Evolutionary conservation across 768 basidiomycete species (phyloP).

Genomic region (Pulveroboletus frians): DNA sequence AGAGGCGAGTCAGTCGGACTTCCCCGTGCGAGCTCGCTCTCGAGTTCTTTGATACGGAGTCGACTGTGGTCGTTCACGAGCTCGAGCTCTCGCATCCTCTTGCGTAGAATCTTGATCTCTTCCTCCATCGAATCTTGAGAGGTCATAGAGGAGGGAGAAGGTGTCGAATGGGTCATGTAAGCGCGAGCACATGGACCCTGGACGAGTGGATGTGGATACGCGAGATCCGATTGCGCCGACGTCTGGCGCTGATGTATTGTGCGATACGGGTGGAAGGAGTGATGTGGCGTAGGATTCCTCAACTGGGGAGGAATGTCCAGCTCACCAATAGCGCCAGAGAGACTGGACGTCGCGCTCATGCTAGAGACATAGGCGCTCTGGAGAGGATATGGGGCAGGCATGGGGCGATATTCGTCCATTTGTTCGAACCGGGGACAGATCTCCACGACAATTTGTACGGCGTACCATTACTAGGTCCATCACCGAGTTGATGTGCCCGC

Average conservation of each 20-base stretch:
- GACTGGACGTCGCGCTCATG: constrained; percentile 42
- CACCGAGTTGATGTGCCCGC: constrained; percentile 18
- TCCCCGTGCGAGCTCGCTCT: constrained; percentile 37
- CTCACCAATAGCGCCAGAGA: constrained; percentile 64
- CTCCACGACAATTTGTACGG: constrained; percentile 28
- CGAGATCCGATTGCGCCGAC: constrained; percentile 18
- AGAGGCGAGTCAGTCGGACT: constrained; percentile 23
- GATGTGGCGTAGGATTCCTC: constrained; percentile 27
- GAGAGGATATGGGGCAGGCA: constrained; percentile 29
- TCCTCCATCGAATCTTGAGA: constrained; percentile 34
- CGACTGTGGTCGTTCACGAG: constrained; percentile 49
- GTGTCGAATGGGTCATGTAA: constrained; percentile 14
- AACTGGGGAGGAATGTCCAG: constrained; percentile 35
- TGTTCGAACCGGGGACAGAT: constrained; percentile 35
- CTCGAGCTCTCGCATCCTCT: constrained; percentile 60
- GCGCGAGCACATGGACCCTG: constrained; percentile 17
- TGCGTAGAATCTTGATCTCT: constrained; percentile 53
- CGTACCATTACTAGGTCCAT: constrained; percentile 23
- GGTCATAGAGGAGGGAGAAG: constrained; percentile 12
- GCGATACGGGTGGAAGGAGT: constrained; percentile 25
- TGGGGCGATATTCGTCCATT: constrained; percentile 36
- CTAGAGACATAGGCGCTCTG: constrained; percentile 37
- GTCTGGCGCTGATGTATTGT: constrained; percentile 22
- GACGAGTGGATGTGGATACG: constrained; percentile 14
- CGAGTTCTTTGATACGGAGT: constrained; percentile 44